Evolutionary conservation across 2,329 filamentous ascomycete genomes (phyloP).

Genomic region (Pseudodiploospora longispora): DNA sequence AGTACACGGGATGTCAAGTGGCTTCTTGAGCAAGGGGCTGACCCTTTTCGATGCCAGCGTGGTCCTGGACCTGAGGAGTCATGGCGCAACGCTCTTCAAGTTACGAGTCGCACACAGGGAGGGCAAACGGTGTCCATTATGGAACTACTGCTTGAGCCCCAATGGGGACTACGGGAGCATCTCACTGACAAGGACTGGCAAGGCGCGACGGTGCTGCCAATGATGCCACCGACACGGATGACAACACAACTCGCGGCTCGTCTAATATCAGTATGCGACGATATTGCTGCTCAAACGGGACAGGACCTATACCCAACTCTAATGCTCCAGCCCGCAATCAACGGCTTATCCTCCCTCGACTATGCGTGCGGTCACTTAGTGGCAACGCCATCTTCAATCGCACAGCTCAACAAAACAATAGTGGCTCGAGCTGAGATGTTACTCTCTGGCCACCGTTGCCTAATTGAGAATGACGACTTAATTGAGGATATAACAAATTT

Average conservation of each 20-base stretch:
- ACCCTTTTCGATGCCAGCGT: conserved; percentile 12
- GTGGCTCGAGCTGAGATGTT: conserved; percentile 1
- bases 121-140: conserved; percentile 3
- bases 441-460: conserved; percentile 3
- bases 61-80: background rate
- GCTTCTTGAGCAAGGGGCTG: conserved; percentile 14
- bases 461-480: background rate
- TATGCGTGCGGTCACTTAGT: background rate
- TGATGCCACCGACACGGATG: background rate
- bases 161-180: conserved; percentile 10
- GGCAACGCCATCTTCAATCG: conserved; percentile 1
- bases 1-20: conserved; percentile 11
- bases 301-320: conserved; percentile 11
- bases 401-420: conserved; percentile 1
- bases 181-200: conserved; percentile 11
- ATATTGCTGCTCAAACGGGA: conserved; percentile 9
- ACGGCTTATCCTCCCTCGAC: conserved; percentile 9
- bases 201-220: conserved; percentile 9
- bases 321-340: conserved; percentile 3
- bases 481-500: background rate
- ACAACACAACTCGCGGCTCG: background rate
- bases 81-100: conserved; percentile 13
- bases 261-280: conserved; percentile 10
- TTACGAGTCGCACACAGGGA: conserved; percentile 2
- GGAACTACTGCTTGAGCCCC: conserved; percentile 11